Evolutionary conservation across 306 rosid genomes (phyloP), one percentile per base, ranked within the genome.

Genomic region (Gynostemma pentaphyllum): DNA sequence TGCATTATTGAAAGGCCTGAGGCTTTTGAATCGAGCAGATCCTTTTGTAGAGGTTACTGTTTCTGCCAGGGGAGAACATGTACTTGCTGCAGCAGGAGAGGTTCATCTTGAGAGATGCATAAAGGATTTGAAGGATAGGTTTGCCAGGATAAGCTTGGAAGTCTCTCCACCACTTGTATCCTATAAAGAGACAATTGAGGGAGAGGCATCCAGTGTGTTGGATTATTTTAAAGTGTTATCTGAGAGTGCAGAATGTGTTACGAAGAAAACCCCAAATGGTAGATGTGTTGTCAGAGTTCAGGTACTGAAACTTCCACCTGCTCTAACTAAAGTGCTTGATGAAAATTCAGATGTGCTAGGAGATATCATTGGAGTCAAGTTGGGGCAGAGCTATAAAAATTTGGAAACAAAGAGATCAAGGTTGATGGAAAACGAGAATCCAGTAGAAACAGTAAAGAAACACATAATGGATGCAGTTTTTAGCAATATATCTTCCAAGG

Each of bases 41-140:
- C 96, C 97, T 2, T 87, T 87, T 77, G 96, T 87, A 28, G 95
- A 85, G 87, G 87, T 87, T 53, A 81, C 86, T 7, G 89, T 81
- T 74, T 85, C 91, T 51, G 85, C 79, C 0, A 81, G 95, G 74
- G 97, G 97, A 44, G 96, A 87, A 64, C 87, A 83, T 64, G 89
- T 90, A 36, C 78, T 90, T 57, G 80, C 91, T 57, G 97, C 95
- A 3, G 95, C 96, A 1, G 97, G 97, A 36, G 97, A 91, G 72
- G 96, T 91, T 69, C 96, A 87, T 78, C 96, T 87, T 4, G 89
- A 91, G 77, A 81, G 97, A 69, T 91, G 97, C 79, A 64, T 85
- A 74, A 87, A 85, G 72, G 96, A 91, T 82, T 80, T 91, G 62
- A 79, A 83, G 82, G 97, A 87, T 2, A 85, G 97, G 66, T 91